Evolutionary conservation across 371 early-diverging fungal genomes (phyloP), one percentile per base, ranked within the genome.

Genomic region (Mortierella sp.): DNA sequence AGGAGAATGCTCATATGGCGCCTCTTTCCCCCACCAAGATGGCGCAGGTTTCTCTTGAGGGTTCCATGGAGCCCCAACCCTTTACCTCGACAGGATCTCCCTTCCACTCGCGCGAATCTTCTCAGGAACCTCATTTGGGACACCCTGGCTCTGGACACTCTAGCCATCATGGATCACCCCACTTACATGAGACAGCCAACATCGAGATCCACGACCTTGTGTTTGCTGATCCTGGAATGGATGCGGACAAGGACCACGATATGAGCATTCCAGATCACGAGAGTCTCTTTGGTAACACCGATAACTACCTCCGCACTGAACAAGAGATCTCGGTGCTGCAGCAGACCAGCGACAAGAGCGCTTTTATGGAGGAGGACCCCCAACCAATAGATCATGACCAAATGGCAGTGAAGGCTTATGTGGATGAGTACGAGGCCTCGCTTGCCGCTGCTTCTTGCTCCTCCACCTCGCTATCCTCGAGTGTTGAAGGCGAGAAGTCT

Each of bases 231-330:
- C 52, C 76, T 13, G 72, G 58, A 71, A 70, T 24, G 16, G 77
- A 70, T 45, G 80, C 45, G 10, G 74, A 83, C 13, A 45, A 57
- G 44, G 84, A 83, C 38, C 77, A 77, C 26, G 73, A 72, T 42
- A 80, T 83, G 83, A 76, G 55, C 19, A 28, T 80, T 31, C 84
- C 84, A 31, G 84, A 83, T 28, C 84, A 83, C 13, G 84, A 74
- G 48, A 77, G 77, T 28, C 63, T 84, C 42, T 84, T 84, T 75
- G 84, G 80, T 7, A 74, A 73, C 45, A 84, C 84, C 4, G 84
- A 77, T 8, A 75, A 75, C 73, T 84, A 84, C 47, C 73, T 84
- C 44, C 74, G 78, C 74, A 63, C 58, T 6, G 84, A 84, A 60
- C 68, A 84, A 45, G 84, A 84, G 72, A 83, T 83, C 45, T 76